Base-by-base conservation (phyloP, 2,329 filamentous ascomycete species). In the Fusarium sp. region DNA sequence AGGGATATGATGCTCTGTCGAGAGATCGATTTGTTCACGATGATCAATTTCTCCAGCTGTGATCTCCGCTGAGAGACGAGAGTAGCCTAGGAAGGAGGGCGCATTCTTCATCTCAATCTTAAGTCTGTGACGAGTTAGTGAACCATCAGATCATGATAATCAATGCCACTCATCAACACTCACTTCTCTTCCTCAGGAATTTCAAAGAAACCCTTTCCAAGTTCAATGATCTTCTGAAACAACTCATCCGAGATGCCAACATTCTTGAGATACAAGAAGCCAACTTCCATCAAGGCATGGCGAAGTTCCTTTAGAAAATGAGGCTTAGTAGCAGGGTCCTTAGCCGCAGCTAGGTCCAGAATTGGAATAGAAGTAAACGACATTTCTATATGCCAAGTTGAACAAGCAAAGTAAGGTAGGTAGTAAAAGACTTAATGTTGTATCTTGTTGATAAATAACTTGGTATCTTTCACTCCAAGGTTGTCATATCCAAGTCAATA, bases 1-100 rank as follows among this genome's bases (percentile, higher is more conserved):
- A 1, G 92, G 93, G 3, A 92, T 55, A 0, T 90, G 85, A 76
- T 96, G 93, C 58, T 93, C 90, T 0, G 94, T 97, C 0, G 93
- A 94, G 57, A 97, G 87, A 80, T 97, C 94, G 69, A 97, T 91
- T 80, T 97, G 94, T 80, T 97, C 94, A 57, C 94, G 88, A 84
- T 94, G 92, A 82, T 97, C 94, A 75, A 89, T 87, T 55, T 88
- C 87, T 73, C 91, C 90, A 25, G 93, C 93, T 9, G 94, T 97
- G 77, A 92, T 87, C 79, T 92, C 91, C 70, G 90, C 89, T 7
- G 88, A 87, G 60, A 92, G 87, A 29, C 85, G 86, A 35, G 90
- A 91, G 81, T 92, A 92, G 63, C 91, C 91, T 23, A 94, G 85
- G 81, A 94, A 94, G 14, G 90, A 92, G 8, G 89, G 86, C 5